phyloP scores from a whole-genome alignment of 2,329 filamentous ascomycete genomes.

The Fusarium goolgardi region DNA sequence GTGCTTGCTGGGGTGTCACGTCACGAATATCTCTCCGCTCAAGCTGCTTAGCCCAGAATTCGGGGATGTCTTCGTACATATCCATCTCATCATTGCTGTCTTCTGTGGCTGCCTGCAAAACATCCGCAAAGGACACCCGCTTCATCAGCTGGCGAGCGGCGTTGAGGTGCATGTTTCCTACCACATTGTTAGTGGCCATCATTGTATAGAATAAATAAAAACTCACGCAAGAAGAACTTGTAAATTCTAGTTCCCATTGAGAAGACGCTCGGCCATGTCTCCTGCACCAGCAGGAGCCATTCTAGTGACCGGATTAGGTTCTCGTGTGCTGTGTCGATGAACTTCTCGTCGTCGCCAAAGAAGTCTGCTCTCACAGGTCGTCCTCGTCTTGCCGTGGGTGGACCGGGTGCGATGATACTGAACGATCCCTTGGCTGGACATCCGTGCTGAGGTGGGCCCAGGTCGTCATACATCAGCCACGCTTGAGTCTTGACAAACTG shows the following conservation, averaged over 20 bases:
- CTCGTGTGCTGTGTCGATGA: slow-evolving; percentile 71
- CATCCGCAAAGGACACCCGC: slow-evolving; percentile 61
- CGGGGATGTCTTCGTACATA: slow-evolving; percentile 53
- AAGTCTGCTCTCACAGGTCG: slow-evolving; percentile 77
- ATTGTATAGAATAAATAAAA: neutral
- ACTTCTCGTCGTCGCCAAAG: slow-evolving; percentile 69
- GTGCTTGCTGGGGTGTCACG: slow-evolving; percentile 57
- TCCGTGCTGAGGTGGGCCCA: slow-evolving; percentile 49
- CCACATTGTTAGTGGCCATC: slow-evolving; percentile 18
- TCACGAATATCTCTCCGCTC: slow-evolving; percentile 52
- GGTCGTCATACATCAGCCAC: slow-evolving; percentile 61
- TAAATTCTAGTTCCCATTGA: slow-evolving; percentile 77
- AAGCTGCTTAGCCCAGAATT: slow-evolving; percentile 56
- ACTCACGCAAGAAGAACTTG: slow-evolving; percentile 85
- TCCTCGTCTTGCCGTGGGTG: slow-evolving; percentile 57
- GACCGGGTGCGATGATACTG: slow-evolving; percentile 60
- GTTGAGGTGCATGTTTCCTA: slow-evolving; percentile 63
- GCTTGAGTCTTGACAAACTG: slow-evolving; percentile 79
- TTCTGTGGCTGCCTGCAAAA: slow-evolving; percentile 58
- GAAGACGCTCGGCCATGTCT: slow-evolving; percentile 78
- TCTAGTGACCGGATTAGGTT: slow-evolving; percentile 81
- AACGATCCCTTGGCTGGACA: slow-evolving; percentile 61
- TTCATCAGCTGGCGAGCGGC: slow-evolving; percentile 66
- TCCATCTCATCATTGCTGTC: slow-evolving; percentile 54
- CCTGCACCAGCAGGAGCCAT: slow-evolving; percentile 83